Conservation (phyloP, 164 flowering plant species). For the Paratinospora sagittata region DNA sequence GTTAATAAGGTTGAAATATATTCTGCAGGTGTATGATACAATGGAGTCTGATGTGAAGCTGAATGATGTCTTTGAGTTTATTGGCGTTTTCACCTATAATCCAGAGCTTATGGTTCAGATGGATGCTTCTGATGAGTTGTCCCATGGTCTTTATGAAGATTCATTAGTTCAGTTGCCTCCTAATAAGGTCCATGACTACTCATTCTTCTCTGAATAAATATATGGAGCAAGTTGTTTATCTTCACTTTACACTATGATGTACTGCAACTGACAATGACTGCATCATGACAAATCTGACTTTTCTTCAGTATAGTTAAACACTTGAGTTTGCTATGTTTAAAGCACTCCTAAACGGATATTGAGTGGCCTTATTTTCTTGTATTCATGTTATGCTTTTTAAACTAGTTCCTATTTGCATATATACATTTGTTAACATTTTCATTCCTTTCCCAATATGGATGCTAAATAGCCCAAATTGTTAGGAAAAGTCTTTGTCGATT, state of each 20-base stretch:
- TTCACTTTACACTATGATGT: neutral
- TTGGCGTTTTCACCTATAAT: conserved; percentile 78
- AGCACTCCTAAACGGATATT: neutral
- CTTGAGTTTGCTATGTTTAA: neutral
- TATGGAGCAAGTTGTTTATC: neutral
- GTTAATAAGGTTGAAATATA: neutral
- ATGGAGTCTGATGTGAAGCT: conserved; percentile 75
- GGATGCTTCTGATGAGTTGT: conserved; percentile 35
- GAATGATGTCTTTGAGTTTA: conserved; percentile 86
- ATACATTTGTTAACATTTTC: neutral
- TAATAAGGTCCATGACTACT: conserved; percentile 43
- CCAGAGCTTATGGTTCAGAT: conserved; percentile 33
- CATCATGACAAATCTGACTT: neutral
- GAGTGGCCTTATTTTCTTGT: neutral
- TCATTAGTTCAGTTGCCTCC: conserved; percentile 40
- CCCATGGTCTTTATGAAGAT: conserved; percentile 43
- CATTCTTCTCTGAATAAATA: neutral
- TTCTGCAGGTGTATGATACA: conserved; percentile 71
- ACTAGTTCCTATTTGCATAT: neutral
- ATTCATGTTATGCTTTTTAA: neutral
- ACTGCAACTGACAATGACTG: neutral
- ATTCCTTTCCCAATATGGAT: neutral
- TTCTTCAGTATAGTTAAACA: neutral
- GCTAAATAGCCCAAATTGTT: too few species aligned
- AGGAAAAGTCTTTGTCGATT: too few species aligned